Base-by-base conservation (phyloP, 208 protist species). In the Phytomonas sp. region DNA sequence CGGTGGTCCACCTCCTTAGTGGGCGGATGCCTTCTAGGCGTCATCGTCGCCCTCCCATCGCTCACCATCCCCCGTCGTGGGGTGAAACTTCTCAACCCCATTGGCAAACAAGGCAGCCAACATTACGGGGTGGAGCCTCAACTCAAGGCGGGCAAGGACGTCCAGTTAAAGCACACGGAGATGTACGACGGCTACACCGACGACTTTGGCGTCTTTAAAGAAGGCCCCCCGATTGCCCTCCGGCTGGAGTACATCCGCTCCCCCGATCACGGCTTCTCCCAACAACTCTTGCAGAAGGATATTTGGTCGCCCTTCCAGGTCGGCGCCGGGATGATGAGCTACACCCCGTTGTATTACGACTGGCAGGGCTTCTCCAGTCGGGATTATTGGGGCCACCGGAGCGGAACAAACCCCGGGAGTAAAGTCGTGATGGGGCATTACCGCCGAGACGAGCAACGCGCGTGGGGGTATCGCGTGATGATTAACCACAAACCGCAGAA, bases 161-260 rank as follows among this genome's bases (percentile, higher is more conserved):
- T 87, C 17, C 81, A 92, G 64, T 74, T 97, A 29, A 95, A 95
- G 70, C 88, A 94, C 77, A 97, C 92, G 37, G 89, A 97, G 72
- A 94, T 95, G 88, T 97, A 97, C 73, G 92, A 97, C 76, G 92
- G 92, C 43, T 97, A 95, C 81, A 97, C 92, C 4, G 92, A 97
- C 70, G 89, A 95, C 75, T 97, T 97, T 75, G 92, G 92, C 59
- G 89, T 95, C 23, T 97, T 95, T 72, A 97, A 97, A 73, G 92
- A 97, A 63, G 92, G 92, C 5, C 88, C 92, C 13, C 92, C 92
- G 31, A 83, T 87, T 40, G 78, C 92, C 43, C 81, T 97, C 56
- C 89, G 92, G 7, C 79, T 97, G 32, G 89, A 97, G 80, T 97
- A 97, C 73, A 70, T 97, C 15, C 89, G 92, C 62, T 95, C 89